Percentiles rank a stretch among this genome's conserved stretches.
Conservation (phyloP, 1,284 basidiomycete species). For the Cutaneotrichosporon sp. region DNA sequence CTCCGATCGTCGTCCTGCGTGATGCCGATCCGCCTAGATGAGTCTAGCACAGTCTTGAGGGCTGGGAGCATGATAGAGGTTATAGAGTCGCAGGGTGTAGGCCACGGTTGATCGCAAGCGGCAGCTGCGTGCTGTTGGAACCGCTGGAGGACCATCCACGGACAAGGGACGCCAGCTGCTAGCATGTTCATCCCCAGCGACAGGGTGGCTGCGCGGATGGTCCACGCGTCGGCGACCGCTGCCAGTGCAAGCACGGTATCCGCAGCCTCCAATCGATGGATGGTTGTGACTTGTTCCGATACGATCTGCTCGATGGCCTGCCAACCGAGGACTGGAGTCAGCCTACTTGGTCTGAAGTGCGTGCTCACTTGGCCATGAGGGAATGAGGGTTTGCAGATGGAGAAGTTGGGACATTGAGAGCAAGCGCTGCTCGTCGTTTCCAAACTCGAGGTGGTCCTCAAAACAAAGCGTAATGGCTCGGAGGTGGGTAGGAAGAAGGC, state of each 20-base stretch:
- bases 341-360: conserved; percentile 5
- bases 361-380: conserved; percentile 39
- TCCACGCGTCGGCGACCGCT: conserved; percentile 29
- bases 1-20: conserved; percentile 13
- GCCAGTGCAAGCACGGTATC: conserved; percentile 18
- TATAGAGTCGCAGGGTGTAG: conserved; percentile 15
- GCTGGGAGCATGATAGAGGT: conserved; percentile 31
- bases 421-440: conserved; percentile 35
- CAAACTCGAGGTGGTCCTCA: conserved; percentile 33
- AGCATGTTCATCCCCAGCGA: conserved; percentile 38
- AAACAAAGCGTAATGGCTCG: conserved; percentile 32
- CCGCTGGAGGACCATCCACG: conserved; percentile 29
- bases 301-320: conserved; percentile 30
- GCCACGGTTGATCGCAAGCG: conserved; percentile 28
- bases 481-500: conserved; percentile 30
- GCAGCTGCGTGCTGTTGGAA: conserved; percentile 42
- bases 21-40: conserved; percentile 21
- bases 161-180: conserved; percentile 26
- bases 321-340: conserved; percentile 37
- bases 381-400: conserved; percentile 17
- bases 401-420: conserved; percentile 24
- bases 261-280: conserved; percentile 18
- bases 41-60: conserved; percentile 32
- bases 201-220: conserved; percentile 26
- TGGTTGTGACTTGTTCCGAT: conserved; percentile 25